A percentile compares a stretch with the other conserved stretches of the same genome.
phyloP scores from a whole-genome alignment of 2,329 filamentous ascomycete genomes.

The Talaromyces albobiverticillius region DNA sequence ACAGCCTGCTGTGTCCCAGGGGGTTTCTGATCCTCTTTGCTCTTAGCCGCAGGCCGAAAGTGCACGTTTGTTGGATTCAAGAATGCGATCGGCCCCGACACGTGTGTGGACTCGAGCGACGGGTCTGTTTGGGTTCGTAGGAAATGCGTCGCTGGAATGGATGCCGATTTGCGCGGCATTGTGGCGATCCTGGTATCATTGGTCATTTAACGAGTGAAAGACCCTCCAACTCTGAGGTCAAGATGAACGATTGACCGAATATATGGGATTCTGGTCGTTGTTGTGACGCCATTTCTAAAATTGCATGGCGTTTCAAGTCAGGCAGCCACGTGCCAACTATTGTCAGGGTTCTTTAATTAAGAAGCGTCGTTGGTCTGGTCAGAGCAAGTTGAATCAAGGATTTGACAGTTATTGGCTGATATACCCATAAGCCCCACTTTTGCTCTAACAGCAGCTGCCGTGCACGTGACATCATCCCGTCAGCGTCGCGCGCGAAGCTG shows the following conservation, averaged over 20 bases:
- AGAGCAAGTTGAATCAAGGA: no score
- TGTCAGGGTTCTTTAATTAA: no score
- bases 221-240: background rate
- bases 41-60: conserved; percentile 21
- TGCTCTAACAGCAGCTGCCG: no score
- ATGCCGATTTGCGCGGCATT: conserved; percentile 2
- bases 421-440: no score
- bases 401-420: no score
- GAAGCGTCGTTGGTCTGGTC: no score
- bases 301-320: no score
- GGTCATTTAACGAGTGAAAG: background rate
- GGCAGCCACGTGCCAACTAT: background rate
- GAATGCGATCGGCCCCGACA: conserved; percentile 44
- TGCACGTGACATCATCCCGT: background rate
- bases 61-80: conserved; percentile 50
- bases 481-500: background rate
- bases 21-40: conserved; percentile 8
- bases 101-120: conserved; percentile 5
- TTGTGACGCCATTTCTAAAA: background rate
- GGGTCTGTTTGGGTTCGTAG: background rate
- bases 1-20: background rate
- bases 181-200: background rate
- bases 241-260: background rate
- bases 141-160: conserved; percentile 5
- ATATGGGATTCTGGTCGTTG: background rate